Evolutionary conservation across 306 rosid species (phyloP), one percentile per base, ranked within the genome.

Genomic region (Gastrolobium bilobum): DNA sequence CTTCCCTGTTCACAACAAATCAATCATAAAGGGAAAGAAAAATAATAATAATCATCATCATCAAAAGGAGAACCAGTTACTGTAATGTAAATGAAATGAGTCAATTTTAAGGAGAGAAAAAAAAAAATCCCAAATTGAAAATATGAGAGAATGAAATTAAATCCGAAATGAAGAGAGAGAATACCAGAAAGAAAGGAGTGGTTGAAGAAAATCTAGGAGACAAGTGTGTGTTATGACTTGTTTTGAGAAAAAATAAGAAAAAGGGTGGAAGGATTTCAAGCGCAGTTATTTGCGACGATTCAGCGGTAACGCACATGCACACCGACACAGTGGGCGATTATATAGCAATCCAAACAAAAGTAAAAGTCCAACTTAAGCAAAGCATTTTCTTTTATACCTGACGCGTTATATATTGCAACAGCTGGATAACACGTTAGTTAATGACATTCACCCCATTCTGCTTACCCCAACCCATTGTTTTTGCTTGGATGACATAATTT

Each of bases 1-100:
- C 50, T n/a, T n/a, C n/a, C 8, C 78, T 81, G 74, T 66, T 70
- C 20, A 14, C 57, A 68, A 63, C 54, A 50, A 81, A 62, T 11
- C 64, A 77, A 62, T 2, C 30, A 39, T 68, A 48, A 39, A 80
- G 47, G n/a, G n/a, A n/a, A 66, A 29, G 2, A 7, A 40, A 2
- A 20, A 26, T n/a, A 13, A 69, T 7, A 54, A 14, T 3, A 9
- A n/a, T 11, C 26, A n/a, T 20, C 10, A n/a, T 11, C 26, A n/a
- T 20, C 10, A 60, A 57, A 37, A 42, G 7, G 31, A 29, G 26
- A 20, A 20, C 26, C 26, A 1, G 26, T 8, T 46, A 10, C 4
- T 10, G 64, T 10, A 58, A 58, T 58, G 37, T 48, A 14, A 64
- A 70, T 0, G 15, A 13, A 47, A 47, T 10, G 1, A 47, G 5